Evolutionary conservation across 441 rosid species (phyloP), one percentile per base, ranked within the genome.

Genomic region (Adansonia madagascariensis): DNA sequence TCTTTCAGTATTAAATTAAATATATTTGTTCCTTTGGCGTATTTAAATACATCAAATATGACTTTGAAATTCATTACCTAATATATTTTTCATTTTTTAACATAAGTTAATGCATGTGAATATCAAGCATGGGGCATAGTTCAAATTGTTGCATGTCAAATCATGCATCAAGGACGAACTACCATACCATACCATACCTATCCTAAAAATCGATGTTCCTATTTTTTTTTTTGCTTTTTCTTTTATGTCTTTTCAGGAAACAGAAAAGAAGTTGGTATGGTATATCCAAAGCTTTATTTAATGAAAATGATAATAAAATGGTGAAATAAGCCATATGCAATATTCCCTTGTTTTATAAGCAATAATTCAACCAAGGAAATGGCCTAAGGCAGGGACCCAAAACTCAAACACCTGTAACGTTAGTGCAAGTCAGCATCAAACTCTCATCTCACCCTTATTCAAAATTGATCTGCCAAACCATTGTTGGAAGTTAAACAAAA

Each of bases 361-460:
- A 73, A 80, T 47, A 44, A 79, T 83, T 70, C 17, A 71, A 56
- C 66, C 41, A 62, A 56, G 72, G 68, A 71, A 75, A 78, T 44
- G 56, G 43, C 49, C 22, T 9, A 2, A 41, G 46, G 27, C 56
- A 80, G 74, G 80, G 84, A 67, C 79, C 77, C 63, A 75, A 70
- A 64, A 31, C 22, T 55, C n/a, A 67, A 63, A 53, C 39, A 47
- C 74, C 17, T 15, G 41, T 60, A 10, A 60, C 8, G 59, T 53
- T 52, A 56, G 73, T 75, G 80, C 53, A 74, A n/a, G 82, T 82
- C 86, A 71, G 86, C 87, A 60, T 77, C 84, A 70, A 41, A 63
- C 73, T 39, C 75, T 70, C 64, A 47, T 55, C 63, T 75, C 80
- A 82, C 11, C 78, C 84, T 70, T 62, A 49, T 85, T 82, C 87